Evolutionary conservation across 1,284 basidiomycete genomes (phyloP), one percentile per base, ranked within the genome.

Genomic region (Moesziomyces aphidis): DNA sequence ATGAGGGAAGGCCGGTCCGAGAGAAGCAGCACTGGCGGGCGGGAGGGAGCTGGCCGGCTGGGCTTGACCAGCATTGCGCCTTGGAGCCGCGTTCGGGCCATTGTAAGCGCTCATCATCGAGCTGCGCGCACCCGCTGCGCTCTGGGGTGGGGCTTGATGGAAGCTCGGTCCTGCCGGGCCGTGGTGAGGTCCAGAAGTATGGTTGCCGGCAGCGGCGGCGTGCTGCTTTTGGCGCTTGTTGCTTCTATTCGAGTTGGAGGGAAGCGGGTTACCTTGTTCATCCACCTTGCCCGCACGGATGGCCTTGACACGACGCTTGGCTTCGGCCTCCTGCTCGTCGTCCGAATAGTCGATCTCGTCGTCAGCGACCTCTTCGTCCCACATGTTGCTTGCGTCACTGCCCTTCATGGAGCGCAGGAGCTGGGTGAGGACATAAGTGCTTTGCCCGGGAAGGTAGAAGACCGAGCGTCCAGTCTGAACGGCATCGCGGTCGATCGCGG

Each of bases 341-440:
- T 96, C 94, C 6, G 92, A 93, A 81, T 94, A 96, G 78, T 95
- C 93, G 21, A 93, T 79, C 79, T 95, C 93, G 59, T 93, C 89
- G 15, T 92, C 93, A 3, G 87, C 91, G 1, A 92, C 91, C 80
- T 95, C 93, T 85, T 95, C 93, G 78, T 95, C 94, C 77, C 93
- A 90, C 8, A 93, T 88, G 83, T 95, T 95, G 82, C 92, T 94
- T n/a, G 94, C 93, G 76, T 95, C 93, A 77, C 92, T 94, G 43
- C 93, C 94, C 80, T 90, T 93, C 26, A 85, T 87, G 7, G 86
- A 83, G 24, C 79, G 75, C 43, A 95, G 88, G 53, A 90, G 88
- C 48, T 88, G 87, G 11, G 93, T 87, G 79, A 92, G 92, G 42
- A 95, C 90, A 77, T 93, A 93, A 50, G 89, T 88, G 85, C 92